Conservation (phyloP, 345 rosid genomes). For the Iberis pinnata region DNA sequence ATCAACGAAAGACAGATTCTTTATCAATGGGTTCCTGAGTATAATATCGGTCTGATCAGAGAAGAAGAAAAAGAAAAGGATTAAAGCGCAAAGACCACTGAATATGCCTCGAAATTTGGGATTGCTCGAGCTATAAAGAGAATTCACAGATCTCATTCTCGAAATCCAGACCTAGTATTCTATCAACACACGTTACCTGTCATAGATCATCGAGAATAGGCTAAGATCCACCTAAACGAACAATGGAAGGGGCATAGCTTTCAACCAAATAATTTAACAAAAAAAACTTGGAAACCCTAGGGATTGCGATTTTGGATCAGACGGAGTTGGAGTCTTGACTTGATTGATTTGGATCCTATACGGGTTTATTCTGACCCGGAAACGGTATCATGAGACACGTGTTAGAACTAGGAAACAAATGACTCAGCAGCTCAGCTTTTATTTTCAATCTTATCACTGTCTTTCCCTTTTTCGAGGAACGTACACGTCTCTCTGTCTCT, state of each 20-base stretch:
- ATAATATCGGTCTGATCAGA: conserved; percentile 28
- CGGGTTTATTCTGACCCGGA: conserved; percentile 3
- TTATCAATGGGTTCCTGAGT: conserved; percentile 29
- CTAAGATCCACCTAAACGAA: too few relatives aligned
- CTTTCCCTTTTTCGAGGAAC: too few relatives aligned
- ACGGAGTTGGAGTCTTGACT: neutral
- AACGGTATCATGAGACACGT: too few relatives aligned
- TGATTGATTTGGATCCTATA: neutral
- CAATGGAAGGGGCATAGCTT: too few relatives aligned
- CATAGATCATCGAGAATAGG: too few relatives aligned
- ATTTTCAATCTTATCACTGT: conserved; percentile 9
- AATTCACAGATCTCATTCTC: conserved; percentile 28
- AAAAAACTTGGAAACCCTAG: conserved; percentile 15
- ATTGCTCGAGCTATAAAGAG: conserved; percentile 27
- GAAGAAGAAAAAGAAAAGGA: conserved; percentile 34
- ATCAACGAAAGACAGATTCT: conserved; percentile 22
- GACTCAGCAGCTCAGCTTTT: conserved; percentile 20
- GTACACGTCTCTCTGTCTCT: conserved; percentile 29
- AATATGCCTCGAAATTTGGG: conserved; percentile 39
- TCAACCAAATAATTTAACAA: too few relatives aligned
- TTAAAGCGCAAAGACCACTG: conserved; percentile 34
- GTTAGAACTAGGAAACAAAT: too few relatives aligned
- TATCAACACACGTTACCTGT: neutral
- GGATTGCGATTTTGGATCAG: conserved; percentile 1
- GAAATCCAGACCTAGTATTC: neutral